A percentile compares a stretch with the other conserved stretches of the same genome.
phyloP scores from a whole-genome alignment of 2,329 filamentous ascomycete genomes.

The Aspergillus sp. region DNA sequence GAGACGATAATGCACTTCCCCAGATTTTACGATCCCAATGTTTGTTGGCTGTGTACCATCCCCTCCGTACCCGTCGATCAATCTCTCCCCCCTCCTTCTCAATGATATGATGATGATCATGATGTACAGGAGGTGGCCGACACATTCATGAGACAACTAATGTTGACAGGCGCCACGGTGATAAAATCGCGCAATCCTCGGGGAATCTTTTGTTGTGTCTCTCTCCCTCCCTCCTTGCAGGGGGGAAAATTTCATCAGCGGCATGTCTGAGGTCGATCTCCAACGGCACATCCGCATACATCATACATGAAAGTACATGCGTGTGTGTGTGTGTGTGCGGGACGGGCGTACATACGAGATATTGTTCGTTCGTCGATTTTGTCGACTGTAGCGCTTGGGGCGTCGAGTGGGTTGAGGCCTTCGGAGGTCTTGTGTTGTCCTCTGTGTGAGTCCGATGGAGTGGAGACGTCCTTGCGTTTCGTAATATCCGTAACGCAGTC shows the following conservation, averaged over 20 bases:
- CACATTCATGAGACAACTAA: neutral
- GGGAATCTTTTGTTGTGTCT: neutral
- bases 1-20: neutral
- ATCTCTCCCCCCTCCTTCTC: too few relatives aligned
- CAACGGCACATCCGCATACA: conserved; percentile 1
- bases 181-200: neutral
- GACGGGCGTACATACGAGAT: neutral
- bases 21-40: neutral
- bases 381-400: too few relatives aligned
- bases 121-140: too few relatives aligned
- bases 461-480: too few relatives aligned
- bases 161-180: neutral
- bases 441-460: too few relatives aligned
- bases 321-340: neutral
- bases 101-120: too few relatives aligned
- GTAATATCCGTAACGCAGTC: too few relatives aligned
- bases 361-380: too few relatives aligned
- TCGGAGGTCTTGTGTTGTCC: too few relatives aligned
- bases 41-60: neutral
- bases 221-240: neutral
- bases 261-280: neutral
- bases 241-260: neutral
- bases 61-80: too few relatives aligned
- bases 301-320: neutral
- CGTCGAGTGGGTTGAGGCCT: too few relatives aligned